Base-by-base conservation (phyloP, 768 basidiomycete species). In the Boletus rubropictus region DNA sequence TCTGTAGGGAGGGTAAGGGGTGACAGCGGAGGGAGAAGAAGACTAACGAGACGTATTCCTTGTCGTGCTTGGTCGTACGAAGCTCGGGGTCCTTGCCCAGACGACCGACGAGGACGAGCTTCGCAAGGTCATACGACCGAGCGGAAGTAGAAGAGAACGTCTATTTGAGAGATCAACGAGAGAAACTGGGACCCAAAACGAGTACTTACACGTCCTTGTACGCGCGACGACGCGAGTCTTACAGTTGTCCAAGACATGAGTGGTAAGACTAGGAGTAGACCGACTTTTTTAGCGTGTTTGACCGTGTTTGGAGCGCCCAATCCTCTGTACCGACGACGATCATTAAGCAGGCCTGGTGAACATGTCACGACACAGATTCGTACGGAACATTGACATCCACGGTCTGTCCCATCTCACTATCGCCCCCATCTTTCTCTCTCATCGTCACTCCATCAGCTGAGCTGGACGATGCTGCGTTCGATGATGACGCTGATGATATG, bases 331-430 rank as follows among this genome's bases (percentile, higher is more conserved):
- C 21, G 40, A 31, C 40, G 15, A 39, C 42, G 15, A 37, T 49
- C 46, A 18, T 24, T 31, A 46, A 31, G 41, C 29, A 1, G 24
- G 41, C 41, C 32, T 9, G 12, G 29, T 42, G 20, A 27, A 42
- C 39, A 53, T 97, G 92, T 97, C 95, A 5, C 77, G 96, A 65
- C 96, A 98, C 69, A 83, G 93, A 61, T 79, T 84, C 68, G 75
- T 97, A 53, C 77, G 88, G 53, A 92, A 93, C 69, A 71, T 98
- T 24, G 82, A 96, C 65, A 72, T 96, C 34, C 72, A 80, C 48
- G 84, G 87, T 84, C 38, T 24, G 66, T 48, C 25, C 21, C 11
- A 34, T 31, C 10, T 40, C 42, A 1, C 3, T 39, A 42, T 33
- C 24, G 11, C 2, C 15, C 2, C 4, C 24, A 28, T 27, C 11